These are phyloP conservation scores for Arabis alpina DNA, from an alignment of 345 rosid genomes.

Conservation along the genomic window DNA sequence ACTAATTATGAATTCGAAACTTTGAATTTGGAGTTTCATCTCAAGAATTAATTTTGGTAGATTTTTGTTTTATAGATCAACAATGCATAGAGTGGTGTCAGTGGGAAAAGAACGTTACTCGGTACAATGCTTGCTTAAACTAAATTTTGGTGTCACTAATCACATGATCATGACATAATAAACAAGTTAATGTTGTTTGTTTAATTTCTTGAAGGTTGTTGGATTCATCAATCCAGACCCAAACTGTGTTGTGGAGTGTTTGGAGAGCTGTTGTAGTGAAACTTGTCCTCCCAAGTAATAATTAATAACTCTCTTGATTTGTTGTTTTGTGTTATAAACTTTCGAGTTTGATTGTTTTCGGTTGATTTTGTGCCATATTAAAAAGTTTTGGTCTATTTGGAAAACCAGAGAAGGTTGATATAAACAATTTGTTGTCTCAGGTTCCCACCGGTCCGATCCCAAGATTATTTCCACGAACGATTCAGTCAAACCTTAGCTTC, in stretches of 20 bases:
- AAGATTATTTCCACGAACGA: slow-evolving; percentile 68
- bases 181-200: neutral
- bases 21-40: neutral
- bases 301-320: neutral
- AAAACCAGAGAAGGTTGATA: neutral
- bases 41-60: neutral
- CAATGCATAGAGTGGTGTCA: slow-evolving; percentile 80
- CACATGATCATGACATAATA: neutral
- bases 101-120: slow-evolving; percentile 78
- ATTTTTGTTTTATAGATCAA: slow-evolving; percentile 55
- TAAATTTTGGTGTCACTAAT: neutral
- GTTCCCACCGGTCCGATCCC: slow-evolving; percentile 66
- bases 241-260: slow-evolving; percentile 71
- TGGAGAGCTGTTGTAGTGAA: slow-evolving; percentile 72
- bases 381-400: neutral
- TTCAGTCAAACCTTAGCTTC: slow-evolving; percentile 46
- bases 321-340: neutral
- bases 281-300: slow-evolving; percentile 62
- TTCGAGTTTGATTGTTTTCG: neutral
- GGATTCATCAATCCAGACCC: slow-evolving; percentile 68
- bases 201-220: slow-evolving; percentile 51
- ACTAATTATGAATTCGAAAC: neutral
- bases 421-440: slow-evolving; percentile 42
- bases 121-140: slow-evolving; percentile 41
- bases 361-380: neutral